phyloP scores from a whole-genome alignment of 2,329 filamentous ascomycete genomes.

The Fusarium pilosicola region DNA sequence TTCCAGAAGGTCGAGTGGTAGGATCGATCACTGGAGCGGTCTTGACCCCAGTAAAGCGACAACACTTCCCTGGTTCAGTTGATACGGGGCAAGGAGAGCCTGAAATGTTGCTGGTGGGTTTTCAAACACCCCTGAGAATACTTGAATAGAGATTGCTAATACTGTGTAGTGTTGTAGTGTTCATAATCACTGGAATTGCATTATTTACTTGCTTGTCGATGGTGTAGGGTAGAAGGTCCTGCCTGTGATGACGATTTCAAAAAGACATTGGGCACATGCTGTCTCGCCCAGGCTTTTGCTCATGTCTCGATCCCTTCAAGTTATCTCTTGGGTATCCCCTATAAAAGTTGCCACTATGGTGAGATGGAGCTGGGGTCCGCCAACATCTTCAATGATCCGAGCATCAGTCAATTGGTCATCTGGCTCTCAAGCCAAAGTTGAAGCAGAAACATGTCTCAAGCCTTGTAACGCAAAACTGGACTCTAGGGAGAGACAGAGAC shows the following conservation, averaged over 20 bases:
- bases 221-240: conserved; percentile 8
- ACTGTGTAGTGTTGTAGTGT: conserved; percentile 1
- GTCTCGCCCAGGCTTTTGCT: conserved; percentile 23
- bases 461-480: background rate
- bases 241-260: background rate
- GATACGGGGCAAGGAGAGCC: conserved; percentile 1
- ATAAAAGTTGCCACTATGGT: background rate
- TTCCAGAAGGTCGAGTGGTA: conserved; percentile 39
- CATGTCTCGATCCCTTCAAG: conserved; percentile 18
- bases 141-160: conserved; percentile 1
- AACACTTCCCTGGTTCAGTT: background rate
- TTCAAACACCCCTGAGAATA: conserved; percentile 21
- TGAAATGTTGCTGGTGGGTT: conserved; percentile 22
- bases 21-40: conserved; percentile 29
- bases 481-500: background rate
- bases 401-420: conserved; percentile 1
- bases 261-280: conserved; percentile 1
- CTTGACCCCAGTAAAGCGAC: conserved; percentile 22
- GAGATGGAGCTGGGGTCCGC: background rate
- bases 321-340: conserved; percentile 3
- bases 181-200: conserved; percentile 5
- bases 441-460: conserved; percentile 33
- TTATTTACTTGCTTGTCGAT: conserved; percentile 1
- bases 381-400: conserved; percentile 3
- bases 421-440: background rate